Evolutionary conservation across 805 yeast species (phyloP).

Genomic region (Scheffersomyces ergatensis): DNA sequence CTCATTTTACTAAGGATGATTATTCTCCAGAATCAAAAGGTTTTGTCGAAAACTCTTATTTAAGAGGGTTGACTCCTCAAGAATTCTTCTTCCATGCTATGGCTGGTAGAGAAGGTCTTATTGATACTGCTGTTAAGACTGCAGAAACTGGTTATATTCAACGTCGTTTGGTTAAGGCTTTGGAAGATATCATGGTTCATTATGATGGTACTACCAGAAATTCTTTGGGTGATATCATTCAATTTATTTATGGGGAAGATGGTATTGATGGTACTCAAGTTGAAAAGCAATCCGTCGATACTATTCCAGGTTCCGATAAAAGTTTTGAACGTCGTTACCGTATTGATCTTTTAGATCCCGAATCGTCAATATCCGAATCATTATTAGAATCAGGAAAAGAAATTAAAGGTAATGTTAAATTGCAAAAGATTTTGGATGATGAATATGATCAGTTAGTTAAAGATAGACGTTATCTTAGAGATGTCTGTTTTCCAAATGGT

Average conservation of each 20-base stretch:
- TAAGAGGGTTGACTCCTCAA: constrained; percentile 97
- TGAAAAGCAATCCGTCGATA: constrained; percentile 92
- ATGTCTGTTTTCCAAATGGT: constrained; percentile 83
- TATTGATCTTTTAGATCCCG: constrained; percentile 76
- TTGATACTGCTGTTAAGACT: constrained; percentile 98
- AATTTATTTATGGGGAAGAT: constrained; percentile 97
- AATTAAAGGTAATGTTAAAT: constrained; percentile 81
- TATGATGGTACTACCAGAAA: constrained; percentile 98
- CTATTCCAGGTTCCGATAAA: constrained; percentile 88
- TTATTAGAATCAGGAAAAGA: constrained; percentile 86
- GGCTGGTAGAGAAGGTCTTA: constrained; percentile 99
- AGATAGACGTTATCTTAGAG: constrained; percentile 81
- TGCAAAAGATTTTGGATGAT: constrained; percentile 76
- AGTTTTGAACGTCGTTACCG: constrained; percentile 81
- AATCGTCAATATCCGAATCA: constrained; percentile 62
- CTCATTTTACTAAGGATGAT: constrained; percentile 98
- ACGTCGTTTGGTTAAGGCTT: constrained; percentile 94
- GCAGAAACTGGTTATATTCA: constrained; percentile 99
- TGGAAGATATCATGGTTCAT: constrained; percentile 96
- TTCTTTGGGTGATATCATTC: constrained; percentile 94
- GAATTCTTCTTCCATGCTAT: constrained; percentile 99
- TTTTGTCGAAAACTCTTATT: constrained; percentile 93
- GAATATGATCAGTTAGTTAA: constrained; percentile 75
- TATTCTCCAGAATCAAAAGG: constrained; percentile 98
- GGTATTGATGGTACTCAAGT: constrained; percentile 98